Conservation (phyloP, 2,329 filamentous ascomycete species). For the Leptographium procerum region DNA sequence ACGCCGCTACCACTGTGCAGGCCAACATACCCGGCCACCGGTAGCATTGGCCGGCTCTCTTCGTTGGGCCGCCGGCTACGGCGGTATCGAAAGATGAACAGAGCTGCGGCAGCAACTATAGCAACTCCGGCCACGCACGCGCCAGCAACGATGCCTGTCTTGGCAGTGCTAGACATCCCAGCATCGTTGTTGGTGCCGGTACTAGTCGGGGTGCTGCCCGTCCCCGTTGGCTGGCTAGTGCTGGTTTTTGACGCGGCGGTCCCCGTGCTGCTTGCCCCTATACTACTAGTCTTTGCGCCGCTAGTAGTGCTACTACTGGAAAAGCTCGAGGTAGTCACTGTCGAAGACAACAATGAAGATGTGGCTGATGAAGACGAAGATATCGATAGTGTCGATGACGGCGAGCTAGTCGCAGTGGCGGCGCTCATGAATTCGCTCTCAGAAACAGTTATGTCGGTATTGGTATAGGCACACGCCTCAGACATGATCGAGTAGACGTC, state of each 20-base stretch:
- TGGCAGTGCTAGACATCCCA: constrained; percentile 15
- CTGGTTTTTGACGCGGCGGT: constrained; percentile 13
- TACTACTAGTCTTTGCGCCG: constrained; percentile 6
- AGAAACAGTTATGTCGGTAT: constrained; percentile 30
- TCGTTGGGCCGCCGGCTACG: constrained; percentile 13
- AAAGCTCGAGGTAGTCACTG: background rate
- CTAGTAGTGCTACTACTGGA: constrained; percentile 1
- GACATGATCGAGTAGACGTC: constrained; percentile 32
- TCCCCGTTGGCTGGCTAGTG: constrained; percentile 8
- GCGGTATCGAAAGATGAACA: constrained; percentile 16
- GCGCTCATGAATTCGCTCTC: constrained; percentile 28
- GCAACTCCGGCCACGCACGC: constrained; percentile 12
- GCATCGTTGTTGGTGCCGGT: constrained; percentile 1
- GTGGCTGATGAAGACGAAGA: background rate
- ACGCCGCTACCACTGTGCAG: background rate
- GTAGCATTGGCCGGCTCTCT: constrained; percentile 20
- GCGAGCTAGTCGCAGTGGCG: background rate
- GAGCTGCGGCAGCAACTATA: constrained; percentile 11
- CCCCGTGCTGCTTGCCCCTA: constrained; percentile 13
- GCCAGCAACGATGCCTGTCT: constrained; percentile 17
- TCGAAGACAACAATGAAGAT: background rate
- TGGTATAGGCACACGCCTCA: constrained; percentile 30
- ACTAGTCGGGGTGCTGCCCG: background rate
- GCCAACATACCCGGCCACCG: constrained; percentile 8
- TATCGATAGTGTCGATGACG: background rate